Evolutionary conservation across 305 asterid genomes (phyloP).

Genomic region (Solanum aculeatissimum): DNA sequence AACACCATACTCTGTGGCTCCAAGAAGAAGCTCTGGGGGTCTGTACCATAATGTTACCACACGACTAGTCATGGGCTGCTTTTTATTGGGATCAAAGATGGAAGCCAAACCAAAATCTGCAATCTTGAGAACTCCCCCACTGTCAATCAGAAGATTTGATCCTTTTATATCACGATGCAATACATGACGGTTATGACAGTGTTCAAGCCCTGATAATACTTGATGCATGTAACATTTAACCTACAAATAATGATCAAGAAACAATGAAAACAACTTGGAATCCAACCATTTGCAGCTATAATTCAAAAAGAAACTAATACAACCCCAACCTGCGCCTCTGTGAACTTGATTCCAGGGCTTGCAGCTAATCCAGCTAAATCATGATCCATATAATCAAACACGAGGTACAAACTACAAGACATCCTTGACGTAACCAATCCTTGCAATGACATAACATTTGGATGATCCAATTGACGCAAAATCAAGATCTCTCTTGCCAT

Average conservation of each 20-base stretch:
- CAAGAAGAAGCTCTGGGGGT: constrained; percentile 91
- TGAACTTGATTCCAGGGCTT: constrained; percentile 60
- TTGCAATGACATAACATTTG: constrained; percentile 65
- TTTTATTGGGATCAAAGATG: constrained; percentile 58
- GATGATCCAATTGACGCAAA: constrained; percentile 83
- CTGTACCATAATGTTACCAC: constrained; percentile 92
- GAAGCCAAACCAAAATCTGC: constrained; percentile 96
- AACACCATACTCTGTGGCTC: constrained; percentile 79
- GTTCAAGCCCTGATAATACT: constrained; percentile 78
- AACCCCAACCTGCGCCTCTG: constrained; percentile 72
- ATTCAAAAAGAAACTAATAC: constrained; percentile 3
- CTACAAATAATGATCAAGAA: constrained; percentile 21
- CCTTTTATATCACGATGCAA: constrained; percentile 92
- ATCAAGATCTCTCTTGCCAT: constrained; percentile 95
- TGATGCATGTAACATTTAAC: constrained; percentile 86
- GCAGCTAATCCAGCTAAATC: constrained; percentile 91
- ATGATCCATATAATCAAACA: constrained; percentile 80
- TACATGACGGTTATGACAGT: constrained; percentile 71
- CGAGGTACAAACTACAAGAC: constrained; percentile 84
- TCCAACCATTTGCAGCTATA: constrained; percentile 7
- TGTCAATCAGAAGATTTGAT: constrained; percentile 72
- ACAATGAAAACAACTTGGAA: constrained; percentile 1
- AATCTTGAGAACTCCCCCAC: constrained; percentile 69
- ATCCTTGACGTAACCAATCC: constrained; percentile 82
- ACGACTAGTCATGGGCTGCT: constrained; percentile 88